Evolutionary conservation across 805 yeast genomes (phyloP).

Genomic region (Pichia scutulata): DNA sequence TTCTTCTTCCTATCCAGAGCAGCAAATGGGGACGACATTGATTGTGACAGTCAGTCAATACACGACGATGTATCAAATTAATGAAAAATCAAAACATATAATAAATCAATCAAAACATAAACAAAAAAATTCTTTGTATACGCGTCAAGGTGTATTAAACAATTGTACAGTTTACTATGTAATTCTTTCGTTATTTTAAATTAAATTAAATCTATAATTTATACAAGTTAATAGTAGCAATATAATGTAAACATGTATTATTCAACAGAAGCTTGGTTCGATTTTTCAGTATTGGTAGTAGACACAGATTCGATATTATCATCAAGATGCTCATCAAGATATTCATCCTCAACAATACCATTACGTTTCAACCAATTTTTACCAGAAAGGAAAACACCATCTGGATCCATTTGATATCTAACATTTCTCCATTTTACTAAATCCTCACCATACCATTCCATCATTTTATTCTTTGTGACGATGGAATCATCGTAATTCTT

Average conservation of each 20-base stretch:
- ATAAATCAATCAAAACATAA: background rate
- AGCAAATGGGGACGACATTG: slow-evolving; percentile 12
- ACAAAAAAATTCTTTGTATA: too few relatives aligned
- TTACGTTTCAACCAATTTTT: slow-evolving; percentile 76
- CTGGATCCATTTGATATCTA: slow-evolving; percentile 68
- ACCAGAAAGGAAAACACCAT: slow-evolving; percentile 72
- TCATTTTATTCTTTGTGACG: slow-evolving; percentile 64
- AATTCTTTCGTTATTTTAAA: too few relatives aligned
- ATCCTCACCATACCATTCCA: slow-evolving; percentile 75
- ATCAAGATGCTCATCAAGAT: slow-evolving; percentile 5
- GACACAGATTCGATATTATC: background rate
- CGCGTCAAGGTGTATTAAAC: too few relatives aligned
- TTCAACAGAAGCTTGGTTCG: background rate
- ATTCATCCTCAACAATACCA: slow-evolving; percentile 44
- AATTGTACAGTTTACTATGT: too few relatives aligned
- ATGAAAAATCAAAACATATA: background rate
- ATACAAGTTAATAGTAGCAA: background rate
- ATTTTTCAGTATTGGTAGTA: background rate
- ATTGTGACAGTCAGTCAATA: too few relatives aligned
- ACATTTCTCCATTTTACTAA: slow-evolving; percentile 52
- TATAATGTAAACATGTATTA: background rate
- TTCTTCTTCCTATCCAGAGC: slow-evolving; percentile 9
- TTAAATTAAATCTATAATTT: background rate
- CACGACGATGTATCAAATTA: too few relatives aligned
- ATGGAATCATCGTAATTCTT: slow-evolving; percentile 85